Conservation (phyloP, 768 basidiomycete species). For the Trametes meyenii region DNA sequence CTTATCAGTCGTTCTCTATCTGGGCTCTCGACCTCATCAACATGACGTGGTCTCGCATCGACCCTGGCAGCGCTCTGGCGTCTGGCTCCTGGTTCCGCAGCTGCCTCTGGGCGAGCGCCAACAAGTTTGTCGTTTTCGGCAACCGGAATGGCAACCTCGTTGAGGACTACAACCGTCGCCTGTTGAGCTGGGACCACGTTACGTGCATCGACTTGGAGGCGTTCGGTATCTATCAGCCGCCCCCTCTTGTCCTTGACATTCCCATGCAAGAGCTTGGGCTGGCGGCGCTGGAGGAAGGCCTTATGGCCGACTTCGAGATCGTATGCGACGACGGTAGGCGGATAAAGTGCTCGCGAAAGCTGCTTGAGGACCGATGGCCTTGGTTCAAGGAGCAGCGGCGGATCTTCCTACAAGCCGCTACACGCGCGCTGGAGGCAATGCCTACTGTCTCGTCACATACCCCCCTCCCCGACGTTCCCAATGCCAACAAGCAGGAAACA, state of each 20-base stretch:
- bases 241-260: conserved; percentile 62
- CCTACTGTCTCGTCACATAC: conserved; percentile 65
- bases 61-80: conserved; percentile 82
- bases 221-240: conserved; percentile 94
- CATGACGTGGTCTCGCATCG: conserved; percentile 87
- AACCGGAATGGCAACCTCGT: conserved; percentile 87
- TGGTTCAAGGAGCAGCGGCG: conserved; percentile 85
- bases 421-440: conserved; percentile 55
- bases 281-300: conserved; percentile 76
- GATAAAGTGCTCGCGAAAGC: conserved; percentile 77
- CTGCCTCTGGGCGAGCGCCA: conserved; percentile 82
- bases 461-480: conserved; percentile 62
- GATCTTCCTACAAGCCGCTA: conserved; percentile 60
- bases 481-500: conserved; percentile 50
- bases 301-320: conserved; percentile 90
- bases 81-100: conserved; percentile 95
- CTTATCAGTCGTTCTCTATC: conserved; percentile 92
- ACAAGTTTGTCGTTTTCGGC: conserved; percentile 89
- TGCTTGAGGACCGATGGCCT: conserved; percentile 92
- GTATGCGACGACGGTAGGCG: conserved; percentile 88
- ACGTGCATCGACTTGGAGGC: conserved; percentile 91
- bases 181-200: conserved; percentile 91
- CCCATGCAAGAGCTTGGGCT: conserved; percentile 86
- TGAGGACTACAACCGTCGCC: conserved; percentile 89
- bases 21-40: conserved; percentile 89